Percentiles rank a stretch among this genome's conserved stretches.
Evolutionary conservation across 1,139 yeast species (phyloP).

Genomic region (Pneumocystis carinii): DNA sequence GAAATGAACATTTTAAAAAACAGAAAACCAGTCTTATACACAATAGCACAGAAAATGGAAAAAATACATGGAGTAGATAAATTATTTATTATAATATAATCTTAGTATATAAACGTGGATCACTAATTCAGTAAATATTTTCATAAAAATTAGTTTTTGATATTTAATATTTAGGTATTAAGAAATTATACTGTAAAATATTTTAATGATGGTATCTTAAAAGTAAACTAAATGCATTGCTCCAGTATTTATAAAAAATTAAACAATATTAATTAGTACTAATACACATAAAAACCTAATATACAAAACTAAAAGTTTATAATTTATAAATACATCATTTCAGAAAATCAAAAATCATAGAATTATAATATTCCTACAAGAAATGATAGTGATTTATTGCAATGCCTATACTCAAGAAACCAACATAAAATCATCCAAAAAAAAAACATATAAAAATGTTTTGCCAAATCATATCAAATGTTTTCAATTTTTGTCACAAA

Average conservation of each 20-base stretch:
- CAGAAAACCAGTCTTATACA: not conserved
- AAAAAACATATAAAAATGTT: not conserved
- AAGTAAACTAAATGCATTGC: not conserved
- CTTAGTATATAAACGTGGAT: not conserved
- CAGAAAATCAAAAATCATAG: not conserved
- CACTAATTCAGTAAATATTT: not conserved
- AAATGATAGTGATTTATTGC: too few species aligned
- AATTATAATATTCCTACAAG: not conserved
- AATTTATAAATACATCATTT: not conserved
- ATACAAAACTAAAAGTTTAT: not conserved
- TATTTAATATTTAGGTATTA: too few species aligned
- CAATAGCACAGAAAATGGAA: not conserved
- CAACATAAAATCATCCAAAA: not conserved
- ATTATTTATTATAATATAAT: not conserved
- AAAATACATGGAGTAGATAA: not conserved
- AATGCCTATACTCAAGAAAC: not conserved
- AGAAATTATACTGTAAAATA: too few species aligned
- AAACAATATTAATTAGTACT: not conserved
- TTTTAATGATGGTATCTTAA: too few species aligned
- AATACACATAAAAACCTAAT: not conserved
- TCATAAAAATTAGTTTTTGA: not conserved
- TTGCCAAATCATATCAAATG: not conserved
- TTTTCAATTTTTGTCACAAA: slow-evolving; percentile 20
- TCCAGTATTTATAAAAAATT: not conserved
- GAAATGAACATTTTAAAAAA: not conserved